Evolutionary conservation across 192 early-diverging fungal species (phyloP).

Genomic region (Paraglomus occultum): DNA sequence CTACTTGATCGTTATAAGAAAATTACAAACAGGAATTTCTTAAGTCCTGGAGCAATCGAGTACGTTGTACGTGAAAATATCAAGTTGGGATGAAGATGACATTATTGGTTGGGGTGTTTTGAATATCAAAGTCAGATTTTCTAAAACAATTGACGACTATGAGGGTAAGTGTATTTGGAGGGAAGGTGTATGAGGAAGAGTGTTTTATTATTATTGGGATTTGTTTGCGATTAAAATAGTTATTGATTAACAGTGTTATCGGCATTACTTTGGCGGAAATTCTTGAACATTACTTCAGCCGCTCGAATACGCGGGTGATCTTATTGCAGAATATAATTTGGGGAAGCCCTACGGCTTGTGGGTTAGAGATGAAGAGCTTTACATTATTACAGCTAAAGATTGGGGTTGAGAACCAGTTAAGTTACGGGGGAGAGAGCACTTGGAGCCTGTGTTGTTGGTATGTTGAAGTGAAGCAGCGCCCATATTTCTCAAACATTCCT

Average conservation of each 20-base stretch:
- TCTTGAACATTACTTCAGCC: constrained; percentile 34
- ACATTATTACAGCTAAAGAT: constrained; percentile 34
- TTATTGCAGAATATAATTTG: constrained; percentile 19
- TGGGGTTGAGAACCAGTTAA: constrained; percentile 35
- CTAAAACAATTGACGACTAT: constrained; percentile 32
- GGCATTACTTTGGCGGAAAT: constrained; percentile 25
- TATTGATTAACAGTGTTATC: too few species aligned
- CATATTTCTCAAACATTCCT: too few species aligned
- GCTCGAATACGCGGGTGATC: constrained; percentile 33
- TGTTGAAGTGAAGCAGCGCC: not conserved
- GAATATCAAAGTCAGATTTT: constrained; percentile 35
- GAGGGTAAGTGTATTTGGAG: constrained; percentile 27
- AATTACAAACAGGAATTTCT: constrained; percentile 29
- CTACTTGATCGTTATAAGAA: constrained; percentile 38
- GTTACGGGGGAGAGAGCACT: not conserved
- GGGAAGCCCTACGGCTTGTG: too few species aligned
- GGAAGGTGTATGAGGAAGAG: too few species aligned
- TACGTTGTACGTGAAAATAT: constrained; percentile 33
- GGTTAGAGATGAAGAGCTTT: not conserved
- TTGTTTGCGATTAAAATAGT: too few species aligned
- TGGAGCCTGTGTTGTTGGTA: constrained; percentile 45
- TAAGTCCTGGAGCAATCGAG: constrained; percentile 41
- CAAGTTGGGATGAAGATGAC: constrained; percentile 29
- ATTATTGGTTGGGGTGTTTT: constrained; percentile 40
- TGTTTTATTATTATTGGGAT: too few species aligned